Percentiles rank a stretch among this genome's conserved stretches.
Evolutionary conservation across 306 rosid genomes (phyloP).

Genomic region (Quercus aquifolioides): DNA sequence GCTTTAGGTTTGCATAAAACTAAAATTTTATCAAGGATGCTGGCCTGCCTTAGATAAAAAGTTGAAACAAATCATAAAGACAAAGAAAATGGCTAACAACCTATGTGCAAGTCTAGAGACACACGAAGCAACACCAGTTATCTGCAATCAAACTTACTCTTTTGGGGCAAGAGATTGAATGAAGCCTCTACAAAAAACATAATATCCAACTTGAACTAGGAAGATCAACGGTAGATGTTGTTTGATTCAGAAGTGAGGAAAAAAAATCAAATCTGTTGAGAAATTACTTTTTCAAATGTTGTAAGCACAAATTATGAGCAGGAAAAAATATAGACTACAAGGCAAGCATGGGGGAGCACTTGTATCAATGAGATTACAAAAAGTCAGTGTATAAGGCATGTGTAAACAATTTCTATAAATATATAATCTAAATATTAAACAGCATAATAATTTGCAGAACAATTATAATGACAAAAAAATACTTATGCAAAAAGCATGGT

Average conservation of each 20-base stretch:
- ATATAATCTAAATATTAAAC: neutral
- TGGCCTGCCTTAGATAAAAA: neutral
- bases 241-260: neutral
- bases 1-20: neutral
- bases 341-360: neutral
- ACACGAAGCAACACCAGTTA: neutral
- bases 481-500: neutral
- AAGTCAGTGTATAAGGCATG: neutral
- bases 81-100: neutral
- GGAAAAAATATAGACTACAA: neutral
- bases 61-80: neutral
- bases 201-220: neutral
- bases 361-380: neutral
- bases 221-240: neutral
- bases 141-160: too few species aligned
- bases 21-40: neutral
- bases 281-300: neutral
- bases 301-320: neutral
- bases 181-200: neutral
- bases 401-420: neutral
- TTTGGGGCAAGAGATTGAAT: neutral
- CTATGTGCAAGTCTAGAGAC: neutral
- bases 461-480: neutral
- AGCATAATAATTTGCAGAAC: neutral
- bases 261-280: neutral